Conservation (phyloP, 2,329 filamentous ascomycete species). For the Curvularia sp. region DNA sequence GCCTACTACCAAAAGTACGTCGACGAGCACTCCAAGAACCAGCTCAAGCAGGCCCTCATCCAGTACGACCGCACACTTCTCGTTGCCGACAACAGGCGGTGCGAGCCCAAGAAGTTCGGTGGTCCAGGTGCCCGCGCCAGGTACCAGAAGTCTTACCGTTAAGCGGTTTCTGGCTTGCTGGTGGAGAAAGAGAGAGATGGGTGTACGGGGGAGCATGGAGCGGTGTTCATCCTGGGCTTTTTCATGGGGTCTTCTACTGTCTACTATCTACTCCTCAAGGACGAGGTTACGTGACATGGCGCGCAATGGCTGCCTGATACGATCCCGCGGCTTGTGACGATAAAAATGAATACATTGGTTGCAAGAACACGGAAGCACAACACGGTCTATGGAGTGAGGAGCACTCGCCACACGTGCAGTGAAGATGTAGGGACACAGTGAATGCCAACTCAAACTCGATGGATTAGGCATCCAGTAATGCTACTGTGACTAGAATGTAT, state of each 20-base stretch:
- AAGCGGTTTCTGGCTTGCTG: constrained; percentile 54
- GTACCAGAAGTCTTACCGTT: constrained; percentile 99
- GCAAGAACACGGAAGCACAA: constrained; percentile 33
- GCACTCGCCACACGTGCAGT: background rate
- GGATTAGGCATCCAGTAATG: background rate
- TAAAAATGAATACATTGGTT: constrained; percentile 52
- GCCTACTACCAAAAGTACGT: constrained; percentile 99
- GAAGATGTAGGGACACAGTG: constrained; percentile 7
- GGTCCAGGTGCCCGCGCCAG: constrained; percentile 92
- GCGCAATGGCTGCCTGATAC: constrained; percentile 38
- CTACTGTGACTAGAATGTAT: constrained; percentile 4
- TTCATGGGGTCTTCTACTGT: constrained; percentile 40
- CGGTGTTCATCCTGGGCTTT: constrained; percentile 51
- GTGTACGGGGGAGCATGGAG: constrained; percentile 41
- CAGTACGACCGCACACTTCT: constrained; percentile 97
- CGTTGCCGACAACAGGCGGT: constrained; percentile 98
- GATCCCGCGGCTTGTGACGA: constrained; percentile 47
- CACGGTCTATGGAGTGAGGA: constrained; percentile 4
- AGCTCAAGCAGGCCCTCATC: constrained; percentile 95
- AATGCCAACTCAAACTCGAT: constrained; percentile 9
- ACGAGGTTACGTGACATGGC: constrained; percentile 37
- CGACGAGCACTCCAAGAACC: constrained; percentile 99
- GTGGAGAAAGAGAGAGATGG: constrained; percentile 15
- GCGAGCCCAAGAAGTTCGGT: constrained; percentile 98
- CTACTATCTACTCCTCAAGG: constrained; percentile 29